Conservation (phyloP, 2,329 filamentous ascomycete species). For the Fusarium duplospermum region DNA sequence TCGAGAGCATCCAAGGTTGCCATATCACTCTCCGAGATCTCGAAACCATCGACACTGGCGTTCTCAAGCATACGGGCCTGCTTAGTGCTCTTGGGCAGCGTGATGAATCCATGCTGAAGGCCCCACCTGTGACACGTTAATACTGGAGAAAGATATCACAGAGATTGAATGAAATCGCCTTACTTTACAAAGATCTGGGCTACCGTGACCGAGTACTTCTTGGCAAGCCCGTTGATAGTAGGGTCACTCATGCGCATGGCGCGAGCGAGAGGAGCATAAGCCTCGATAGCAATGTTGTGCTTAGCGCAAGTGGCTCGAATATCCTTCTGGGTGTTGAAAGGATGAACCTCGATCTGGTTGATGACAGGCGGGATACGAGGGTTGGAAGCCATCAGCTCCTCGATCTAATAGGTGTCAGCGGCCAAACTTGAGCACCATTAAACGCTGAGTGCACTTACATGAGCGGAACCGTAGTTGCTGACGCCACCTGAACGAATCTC, state of each 20-base stretch:
- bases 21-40: slow-evolving; percentile 74
- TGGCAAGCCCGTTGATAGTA: slow-evolving; percentile 69
- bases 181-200: slow-evolving; percentile 77
- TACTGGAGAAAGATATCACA: background rate
- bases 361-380: slow-evolving; percentile 74
- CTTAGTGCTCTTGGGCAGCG: slow-evolving; percentile 78
- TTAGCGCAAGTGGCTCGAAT: slow-evolving; percentile 75
- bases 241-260: slow-evolving; percentile 77
- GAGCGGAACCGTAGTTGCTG: slow-evolving; percentile 81
- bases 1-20: slow-evolving; percentile 72
- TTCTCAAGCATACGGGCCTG: slow-evolving; percentile 74
- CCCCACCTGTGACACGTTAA: slow-evolving; percentile 68
- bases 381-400: slow-evolving; percentile 74
- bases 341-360: slow-evolving; percentile 86
- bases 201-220: slow-evolving; percentile 76
- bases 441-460: slow-evolving; percentile 61
- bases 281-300: slow-evolving; percentile 78
- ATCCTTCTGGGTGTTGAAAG: slow-evolving; percentile 79
- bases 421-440: fast-evolving
- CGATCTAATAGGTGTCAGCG: slow-evolving; percentile 58
- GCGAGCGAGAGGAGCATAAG: slow-evolving; percentile 82
- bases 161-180: slow-evolving; percentile 8
- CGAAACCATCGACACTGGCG: slow-evolving; percentile 68
- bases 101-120: slow-evolving; percentile 78
- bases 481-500: slow-evolving; percentile 79